Evolutionary conservation across 140 eudicot species (phyloP).

Genomic region (Erigeron philadelphicus): DNA sequence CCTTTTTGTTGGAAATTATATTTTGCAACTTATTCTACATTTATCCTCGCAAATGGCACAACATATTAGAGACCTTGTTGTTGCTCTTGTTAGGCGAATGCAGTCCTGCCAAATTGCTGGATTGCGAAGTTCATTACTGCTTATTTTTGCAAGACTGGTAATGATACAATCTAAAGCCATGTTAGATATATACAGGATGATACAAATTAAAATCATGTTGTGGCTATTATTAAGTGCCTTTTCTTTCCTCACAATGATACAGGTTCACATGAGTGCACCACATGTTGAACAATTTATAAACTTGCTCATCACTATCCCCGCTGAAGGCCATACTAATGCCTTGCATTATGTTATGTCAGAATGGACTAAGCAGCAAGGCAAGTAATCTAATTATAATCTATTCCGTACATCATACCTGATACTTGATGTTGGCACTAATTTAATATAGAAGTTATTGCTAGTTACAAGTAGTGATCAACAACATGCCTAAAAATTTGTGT

Average conservation of each 20-base stretch:
- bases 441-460: not conserved
- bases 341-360: conserved; percentile 83
- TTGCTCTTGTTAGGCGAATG: conserved; percentile 88
- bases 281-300: conserved; percentile 78
- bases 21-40: conserved; percentile 87
- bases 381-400: not conserved
- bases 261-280: conserved; percentile 95
- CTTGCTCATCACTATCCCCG: conserved; percentile 66
- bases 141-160: conserved; percentile 87
- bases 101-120: conserved; percentile 79
- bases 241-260: conserved; percentile 20
- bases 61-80: conserved; percentile 76
- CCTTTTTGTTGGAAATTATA: conserved; percentile 86
- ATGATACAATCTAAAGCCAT: conserved; percentile 14
- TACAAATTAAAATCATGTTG: conserved; percentile 9
- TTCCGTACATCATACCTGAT: too few relatives aligned
- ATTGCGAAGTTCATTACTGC: conserved; percentile 74
- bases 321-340: conserved; percentile 60
- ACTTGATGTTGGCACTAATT: not conserved
- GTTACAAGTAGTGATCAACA: not conserved
- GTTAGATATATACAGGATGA: not conserved
- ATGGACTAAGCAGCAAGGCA: conserved; percentile 94
- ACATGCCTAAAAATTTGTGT: not conserved
- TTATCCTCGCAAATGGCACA: conserved; percentile 88
- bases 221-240: not conserved